Conservation (phyloP, 805 yeast species). For the Monosporozyma servazzii region DNA sequence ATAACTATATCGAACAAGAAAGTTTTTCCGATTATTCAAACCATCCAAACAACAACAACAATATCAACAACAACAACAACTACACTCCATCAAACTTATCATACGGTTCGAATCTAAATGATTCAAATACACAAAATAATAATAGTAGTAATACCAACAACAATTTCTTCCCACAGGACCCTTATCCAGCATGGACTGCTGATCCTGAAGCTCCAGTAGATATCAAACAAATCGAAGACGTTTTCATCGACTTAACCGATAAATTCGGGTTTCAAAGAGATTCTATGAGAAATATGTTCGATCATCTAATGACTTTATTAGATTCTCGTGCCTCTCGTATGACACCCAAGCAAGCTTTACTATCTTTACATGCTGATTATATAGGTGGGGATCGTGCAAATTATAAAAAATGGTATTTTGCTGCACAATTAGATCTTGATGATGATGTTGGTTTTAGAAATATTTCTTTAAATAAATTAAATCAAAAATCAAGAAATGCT, state of each 20-base stretch:
- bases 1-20: conserved; percentile 25
- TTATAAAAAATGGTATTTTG: conserved; percentile 81
- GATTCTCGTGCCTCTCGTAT: conserved; percentile 81
- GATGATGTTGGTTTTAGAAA: conserved; percentile 77
- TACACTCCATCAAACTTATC: conserved; percentile 80
- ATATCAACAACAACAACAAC: conserved; percentile 24
- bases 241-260: conserved; percentile 72
- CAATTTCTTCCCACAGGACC: conserved; percentile 58
- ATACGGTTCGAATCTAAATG: conserved; percentile 61
- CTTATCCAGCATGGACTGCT: conserved; percentile 99
- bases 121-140: background rate
- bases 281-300: conserved; percentile 86
- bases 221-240: conserved; percentile 78
- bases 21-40: conserved; percentile 57
- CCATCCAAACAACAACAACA: conserved; percentile 37
- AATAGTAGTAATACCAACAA: too few species aligned
- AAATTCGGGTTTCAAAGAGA: conserved; percentile 88
- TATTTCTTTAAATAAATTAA: conserved; percentile 51
- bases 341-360: conserved; percentile 80
- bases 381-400: conserved; percentile 83
- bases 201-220: conserved; percentile 85
- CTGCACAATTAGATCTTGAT: conserved; percentile 80
- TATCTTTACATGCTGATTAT: conserved; percentile 77
- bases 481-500: conserved; percentile 75
- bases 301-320: conserved; percentile 74